phyloP scores from a whole-genome alignment of 441 rosid species.

The Pelargonium cotyledonis region DNA sequence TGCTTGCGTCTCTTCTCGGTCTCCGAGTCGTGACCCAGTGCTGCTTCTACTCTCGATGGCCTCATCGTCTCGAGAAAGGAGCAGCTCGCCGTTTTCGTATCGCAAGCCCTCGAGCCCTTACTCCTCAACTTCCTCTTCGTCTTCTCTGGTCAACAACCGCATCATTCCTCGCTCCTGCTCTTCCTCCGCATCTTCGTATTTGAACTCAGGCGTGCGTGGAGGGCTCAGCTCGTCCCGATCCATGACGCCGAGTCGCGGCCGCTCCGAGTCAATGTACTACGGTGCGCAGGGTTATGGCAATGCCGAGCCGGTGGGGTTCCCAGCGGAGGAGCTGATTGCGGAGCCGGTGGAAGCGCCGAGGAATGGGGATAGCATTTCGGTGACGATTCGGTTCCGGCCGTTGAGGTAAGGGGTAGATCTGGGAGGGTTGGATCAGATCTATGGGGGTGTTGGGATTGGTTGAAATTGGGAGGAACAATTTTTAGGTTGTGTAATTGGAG shows the following conservation, averaged over 20 bases:
- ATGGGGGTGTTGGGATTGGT: constrained; percentile 14
- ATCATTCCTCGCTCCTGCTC: constrained; percentile 80
- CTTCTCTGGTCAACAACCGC: constrained; percentile 44
- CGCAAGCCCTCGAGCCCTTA: constrained; percentile 66
- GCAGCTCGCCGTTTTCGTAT: constrained; percentile 80
- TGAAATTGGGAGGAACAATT: constrained; percentile 10
- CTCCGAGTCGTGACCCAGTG: constrained; percentile 26
- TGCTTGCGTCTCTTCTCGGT: constrained; percentile 16
- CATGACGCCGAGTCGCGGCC: constrained; percentile 62
- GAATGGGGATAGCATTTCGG: constrained; percentile 88
- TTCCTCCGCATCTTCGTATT: constrained; percentile 55
- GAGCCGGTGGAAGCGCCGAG: constrained; percentile 57
- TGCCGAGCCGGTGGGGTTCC: constrained; percentile 48
- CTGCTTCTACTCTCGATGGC: constrained; percentile 39
- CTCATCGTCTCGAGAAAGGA: constrained; percentile 74
- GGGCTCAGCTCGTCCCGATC: constrained; percentile 52
- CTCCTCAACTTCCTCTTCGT: constrained; percentile 79
- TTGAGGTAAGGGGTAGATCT: constrained; percentile 85
- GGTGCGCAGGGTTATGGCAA: constrained; percentile 39
- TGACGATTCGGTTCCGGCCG: constrained; percentile 94
- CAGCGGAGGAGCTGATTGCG: constrained; percentile 57
- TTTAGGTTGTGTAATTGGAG: constrained; percentile 14
- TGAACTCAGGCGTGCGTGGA: constrained; percentile 40
- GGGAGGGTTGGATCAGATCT: constrained; percentile 50
- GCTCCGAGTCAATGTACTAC: constrained; percentile 44